These are phyloP conservation scores for Phaeodactylum tricornutum DNA, from an alignment of 108 stramenopile species.

Conservation along the genomic window DNA sequence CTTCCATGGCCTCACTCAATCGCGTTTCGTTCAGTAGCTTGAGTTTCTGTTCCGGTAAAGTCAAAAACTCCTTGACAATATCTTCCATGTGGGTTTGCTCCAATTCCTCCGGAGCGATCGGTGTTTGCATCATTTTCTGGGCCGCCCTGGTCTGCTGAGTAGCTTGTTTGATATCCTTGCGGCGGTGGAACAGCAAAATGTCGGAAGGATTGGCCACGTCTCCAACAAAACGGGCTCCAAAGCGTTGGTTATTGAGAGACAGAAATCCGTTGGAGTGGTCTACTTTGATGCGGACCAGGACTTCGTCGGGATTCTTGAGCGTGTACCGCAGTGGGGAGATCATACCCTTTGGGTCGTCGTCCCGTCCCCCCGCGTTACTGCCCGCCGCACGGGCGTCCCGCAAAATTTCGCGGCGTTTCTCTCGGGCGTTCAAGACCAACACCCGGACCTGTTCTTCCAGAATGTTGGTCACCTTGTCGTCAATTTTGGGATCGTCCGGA, in stretches of 20 bases:
- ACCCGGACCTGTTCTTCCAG: constrained; percentile 53
- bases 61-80: constrained; percentile 63
- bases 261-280: constrained; percentile 94
- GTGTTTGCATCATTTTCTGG: constrained; percentile 19
- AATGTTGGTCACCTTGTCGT: constrained; percentile 46
- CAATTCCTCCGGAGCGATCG: constrained; percentile 74
- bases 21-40: constrained; percentile 54
- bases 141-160: constrained; percentile 8
- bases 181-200: constrained; percentile 76
- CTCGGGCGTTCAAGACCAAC: constrained; percentile 45
- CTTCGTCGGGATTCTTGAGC: constrained; percentile 67
- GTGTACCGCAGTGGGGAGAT: constrained; percentile 19
- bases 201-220: constrained; percentile 86
- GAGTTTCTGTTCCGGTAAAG: constrained; percentile 50
- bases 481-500: constrained; percentile 72
- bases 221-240: constrained; percentile 85
- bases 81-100: constrained; percentile 79
- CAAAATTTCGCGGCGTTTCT: constrained; percentile 26
- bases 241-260: constrained; percentile 84
- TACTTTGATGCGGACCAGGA: constrained; percentile 87
- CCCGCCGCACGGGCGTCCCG: constrained; percentile 20
- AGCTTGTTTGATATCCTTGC: constrained; percentile 22
- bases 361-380: constrained; percentile 17
- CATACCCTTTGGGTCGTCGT: constrained; percentile 11
- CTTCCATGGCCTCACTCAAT: constrained; percentile 63